Evolutionary conservation across 345 rosid genomes (phyloP).

Genomic region (Citrus sp.): DNA sequence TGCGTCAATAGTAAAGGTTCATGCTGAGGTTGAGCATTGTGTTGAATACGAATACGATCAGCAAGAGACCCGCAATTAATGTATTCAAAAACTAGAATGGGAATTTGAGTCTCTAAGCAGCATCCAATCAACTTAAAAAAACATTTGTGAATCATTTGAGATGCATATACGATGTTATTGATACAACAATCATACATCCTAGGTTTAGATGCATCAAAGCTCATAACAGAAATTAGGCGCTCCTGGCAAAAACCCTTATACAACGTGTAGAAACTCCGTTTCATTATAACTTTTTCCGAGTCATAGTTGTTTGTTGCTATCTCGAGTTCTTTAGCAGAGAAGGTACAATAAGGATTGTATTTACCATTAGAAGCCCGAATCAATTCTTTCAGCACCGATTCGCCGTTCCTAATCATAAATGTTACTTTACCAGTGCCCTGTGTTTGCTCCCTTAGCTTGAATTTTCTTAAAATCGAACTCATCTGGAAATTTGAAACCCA

Average conservation of each 20-base stretch:
- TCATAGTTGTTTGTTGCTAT: slow-evolving; percentile 10
- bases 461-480: background rate
- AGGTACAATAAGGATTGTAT: background rate
- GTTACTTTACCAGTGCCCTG: background rate
- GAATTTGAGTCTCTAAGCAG: background rate
- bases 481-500: background rate
- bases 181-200: background rate
- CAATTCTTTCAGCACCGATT: background rate
- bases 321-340: slow-evolving; percentile 13
- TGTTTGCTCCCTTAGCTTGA: background rate
- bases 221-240: slow-evolving; percentile 11
- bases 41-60: background rate
- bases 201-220: background rate
- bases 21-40: background rate
- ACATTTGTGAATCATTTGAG: background rate
- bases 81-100: background rate
- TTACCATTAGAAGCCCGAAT: background rate
- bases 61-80: background rate
- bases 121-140: background rate
- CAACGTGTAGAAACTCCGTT: background rate
- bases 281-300: background rate
- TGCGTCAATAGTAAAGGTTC: background rate
- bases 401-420: background rate
- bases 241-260: slow-evolving; percentile 6
- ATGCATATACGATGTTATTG: slow-evolving; percentile 1